Evolutionary conservation across 257 asterid genomes (phyloP), one percentile per base, ranked within the genome.

Genomic region (Salvia hispanica): DNA sequence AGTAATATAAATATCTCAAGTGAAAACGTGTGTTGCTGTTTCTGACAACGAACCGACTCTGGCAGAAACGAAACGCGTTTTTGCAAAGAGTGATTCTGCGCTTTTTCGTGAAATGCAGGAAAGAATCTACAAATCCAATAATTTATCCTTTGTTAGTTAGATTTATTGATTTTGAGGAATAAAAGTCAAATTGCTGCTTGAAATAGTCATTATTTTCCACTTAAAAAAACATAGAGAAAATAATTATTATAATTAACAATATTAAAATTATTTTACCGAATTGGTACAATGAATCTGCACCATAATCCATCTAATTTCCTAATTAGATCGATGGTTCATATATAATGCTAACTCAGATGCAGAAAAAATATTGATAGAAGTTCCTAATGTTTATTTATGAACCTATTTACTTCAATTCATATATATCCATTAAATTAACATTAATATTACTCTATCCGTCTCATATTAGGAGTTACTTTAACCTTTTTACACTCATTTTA

Each of bases 31-130:
- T 64, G 78, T 64, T 58, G 52, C 40, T 4, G 36, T 42, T 31
- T 18, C 66, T 37, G 72, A 58, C 72, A 72, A 14, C 5, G 61
- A 43, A 78, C 81, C 78, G 82, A 76, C 78, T 72, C 58, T 62
- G 14, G 65, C 40, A 56, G 15, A 25, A 25, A 42, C 52, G 28
- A 18, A 66, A 53, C 71, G 77, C 77, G 77, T 66, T 36, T 66
- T 25, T 13, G 5, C 39, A 14, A 31, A 47, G 43, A 33, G 50
- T 54, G 31, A 8, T 16, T 9, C 31, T 2, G 42, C 3, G 4
- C 3, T 10, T 21, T 47, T 9, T 1, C 18, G 18, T 60, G 60
- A 72, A 57, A 56, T 72, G 45, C 72, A 8, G 46, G 42, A 58
- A 18, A 58, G 55, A 48, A 48, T 14, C 10, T 48, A n/a, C 25